phyloP scores from a whole-genome alignment of 2,329 filamentous ascomycete species.

The Neopestalotiopsis rosae region DNA sequence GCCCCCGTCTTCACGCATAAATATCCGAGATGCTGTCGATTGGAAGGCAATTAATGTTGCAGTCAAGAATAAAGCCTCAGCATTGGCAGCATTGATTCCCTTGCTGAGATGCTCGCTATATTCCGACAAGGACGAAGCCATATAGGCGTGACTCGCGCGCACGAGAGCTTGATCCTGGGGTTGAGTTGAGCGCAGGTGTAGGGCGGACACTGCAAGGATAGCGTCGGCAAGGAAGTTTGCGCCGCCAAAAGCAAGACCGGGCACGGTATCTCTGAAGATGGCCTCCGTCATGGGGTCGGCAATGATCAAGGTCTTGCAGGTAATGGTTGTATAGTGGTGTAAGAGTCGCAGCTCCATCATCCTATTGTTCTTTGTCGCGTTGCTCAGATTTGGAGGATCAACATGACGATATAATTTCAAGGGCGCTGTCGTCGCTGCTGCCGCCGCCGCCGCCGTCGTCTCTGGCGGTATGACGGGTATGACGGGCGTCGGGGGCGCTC shows the following conservation, averaged over 20 bases:
- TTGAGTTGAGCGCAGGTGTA: conserved; percentile 62
- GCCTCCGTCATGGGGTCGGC: conserved; percentile 56
- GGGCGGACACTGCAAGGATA: conserved; percentile 66
- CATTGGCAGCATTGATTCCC: conserved; percentile 64
- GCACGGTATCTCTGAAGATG: conserved; percentile 66
- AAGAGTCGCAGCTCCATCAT: conserved; percentile 67
- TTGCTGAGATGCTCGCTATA: conserved; percentile 62
- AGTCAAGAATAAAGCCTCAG: conserved; percentile 67
- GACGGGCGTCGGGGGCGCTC: conserved; percentile 32
- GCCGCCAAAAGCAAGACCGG: conserved; percentile 64
- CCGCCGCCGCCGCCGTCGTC: neutral
- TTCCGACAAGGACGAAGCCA: conserved; percentile 66
- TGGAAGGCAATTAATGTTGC: conserved; percentile 71
- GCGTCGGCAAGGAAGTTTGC: conserved; percentile 66
- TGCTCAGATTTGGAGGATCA: conserved; percentile 40
- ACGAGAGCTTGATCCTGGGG: conserved; percentile 66
- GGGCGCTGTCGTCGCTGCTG: conserved; percentile 34
- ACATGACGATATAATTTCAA: conserved; percentile 39
- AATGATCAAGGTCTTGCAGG: conserved; percentile 63
- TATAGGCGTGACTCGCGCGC: conserved; percentile 68
- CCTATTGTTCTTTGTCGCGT: conserved; percentile 45
- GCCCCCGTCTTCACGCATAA: conserved; percentile 59
- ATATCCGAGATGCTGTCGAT: conserved; percentile 66
- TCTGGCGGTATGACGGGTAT: conserved; percentile 10
- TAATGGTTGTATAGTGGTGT: conserved; percentile 68